Percentiles rank a stretch among this genome's conserved stretches.
phyloP scores from a whole-genome alignment of 2,329 filamentous ascomycete genomes.

The Colletotrichum sp. region DNA sequence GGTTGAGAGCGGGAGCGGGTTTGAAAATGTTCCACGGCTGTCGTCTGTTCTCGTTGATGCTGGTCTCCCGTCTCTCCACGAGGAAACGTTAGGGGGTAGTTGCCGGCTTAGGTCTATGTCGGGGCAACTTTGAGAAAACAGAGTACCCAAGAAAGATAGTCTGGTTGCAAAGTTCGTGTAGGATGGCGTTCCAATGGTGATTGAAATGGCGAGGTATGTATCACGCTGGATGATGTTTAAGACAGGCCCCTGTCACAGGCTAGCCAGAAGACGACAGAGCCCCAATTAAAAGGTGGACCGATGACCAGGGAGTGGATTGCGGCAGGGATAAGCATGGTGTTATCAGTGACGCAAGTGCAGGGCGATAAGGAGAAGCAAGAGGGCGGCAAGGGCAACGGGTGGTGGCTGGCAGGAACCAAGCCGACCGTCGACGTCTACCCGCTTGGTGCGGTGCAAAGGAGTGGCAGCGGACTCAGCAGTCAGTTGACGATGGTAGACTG shows the following conservation, averaged over 20 bases:
- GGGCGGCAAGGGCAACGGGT: background rate
- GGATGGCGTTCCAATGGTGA: background rate
- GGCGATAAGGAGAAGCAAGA: conserved; percentile 11
- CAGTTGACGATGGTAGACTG: background rate
- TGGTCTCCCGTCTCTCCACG: background rate
- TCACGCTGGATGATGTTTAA: conserved; percentile 21
- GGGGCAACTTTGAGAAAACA: background rate
- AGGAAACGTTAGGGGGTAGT: background rate
- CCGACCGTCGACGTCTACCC: background rate
- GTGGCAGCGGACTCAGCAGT: background rate
- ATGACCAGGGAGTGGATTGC: conserved; percentile 8
- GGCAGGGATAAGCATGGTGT: conserved; percentile 14
- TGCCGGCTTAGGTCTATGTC: background rate
- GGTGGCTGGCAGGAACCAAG: conserved; percentile 3
- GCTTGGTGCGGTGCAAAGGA: background rate
- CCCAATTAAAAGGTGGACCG: conserved; percentile 17
- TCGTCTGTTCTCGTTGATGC: conserved; percentile 4
- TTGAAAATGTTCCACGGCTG: background rate
- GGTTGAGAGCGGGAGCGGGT: background rate
- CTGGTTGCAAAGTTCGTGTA: background rate
- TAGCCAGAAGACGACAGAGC: conserved; percentile 13
- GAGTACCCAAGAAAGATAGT: background rate
- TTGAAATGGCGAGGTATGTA: conserved; percentile 13
- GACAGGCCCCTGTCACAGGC: conserved; percentile 15
- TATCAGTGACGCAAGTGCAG: conserved; percentile 23